Conservation (phyloP, 768 basidiomycete genomes). For the Russula virescens region DNA sequence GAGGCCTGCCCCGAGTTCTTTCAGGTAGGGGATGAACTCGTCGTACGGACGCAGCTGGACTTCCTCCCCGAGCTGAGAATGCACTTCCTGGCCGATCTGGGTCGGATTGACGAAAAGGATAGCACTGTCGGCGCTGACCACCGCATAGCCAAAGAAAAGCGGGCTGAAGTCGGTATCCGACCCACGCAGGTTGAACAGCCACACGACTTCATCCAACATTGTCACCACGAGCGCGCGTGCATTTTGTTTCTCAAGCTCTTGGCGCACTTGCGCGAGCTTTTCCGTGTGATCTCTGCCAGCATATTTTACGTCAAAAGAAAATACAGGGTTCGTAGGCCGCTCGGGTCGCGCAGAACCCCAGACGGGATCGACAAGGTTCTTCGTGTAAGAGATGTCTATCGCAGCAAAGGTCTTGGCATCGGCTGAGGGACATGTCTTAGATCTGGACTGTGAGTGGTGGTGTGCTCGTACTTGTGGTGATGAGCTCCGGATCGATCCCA, state of each 20-base stretch:
- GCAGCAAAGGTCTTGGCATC: slow-evolving; percentile 55
- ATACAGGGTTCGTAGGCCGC: slow-evolving; percentile 61
- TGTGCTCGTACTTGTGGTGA: slow-evolving; percentile 50
- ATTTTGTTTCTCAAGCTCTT: slow-evolving; percentile 57
- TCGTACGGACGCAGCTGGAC: slow-evolving; percentile 71
- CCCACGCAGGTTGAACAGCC: slow-evolving; percentile 90
- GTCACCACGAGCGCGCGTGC: slow-evolving; percentile 72
- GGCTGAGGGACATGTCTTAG: slow-evolving; percentile 32
- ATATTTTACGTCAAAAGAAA: slow-evolving; percentile 67
- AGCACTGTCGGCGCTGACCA: slow-evolving; percentile 53
- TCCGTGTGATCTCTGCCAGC: slow-evolving; percentile 59
- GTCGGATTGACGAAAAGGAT: slow-evolving; percentile 61
- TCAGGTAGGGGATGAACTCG: slow-evolving; percentile 58
- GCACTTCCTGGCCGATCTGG: slow-evolving; percentile 45
- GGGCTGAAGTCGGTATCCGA: slow-evolving; percentile 89
- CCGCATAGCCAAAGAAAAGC: slow-evolving; percentile 90
- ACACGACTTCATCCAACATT: slow-evolving; percentile 93
- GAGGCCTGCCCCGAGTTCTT: slow-evolving; percentile 39
- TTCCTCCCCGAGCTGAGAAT: slow-evolving; percentile 46
- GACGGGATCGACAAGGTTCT: slow-evolving; percentile 74
- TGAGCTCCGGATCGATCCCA: slow-evolving; percentile 77
- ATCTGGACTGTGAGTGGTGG: neutral
- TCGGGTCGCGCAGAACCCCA: slow-evolving; percentile 66
- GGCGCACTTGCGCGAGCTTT: slow-evolving; percentile 65
- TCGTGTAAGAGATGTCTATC: slow-evolving; percentile 61